Percentiles rank a stretch among this genome's conserved stretches.
These are phyloP conservation scores for Colletotrichum incanum DNA, from an alignment of 2,329 filamentous ascomycete genomes.

Conservation along the genomic window DNA sequence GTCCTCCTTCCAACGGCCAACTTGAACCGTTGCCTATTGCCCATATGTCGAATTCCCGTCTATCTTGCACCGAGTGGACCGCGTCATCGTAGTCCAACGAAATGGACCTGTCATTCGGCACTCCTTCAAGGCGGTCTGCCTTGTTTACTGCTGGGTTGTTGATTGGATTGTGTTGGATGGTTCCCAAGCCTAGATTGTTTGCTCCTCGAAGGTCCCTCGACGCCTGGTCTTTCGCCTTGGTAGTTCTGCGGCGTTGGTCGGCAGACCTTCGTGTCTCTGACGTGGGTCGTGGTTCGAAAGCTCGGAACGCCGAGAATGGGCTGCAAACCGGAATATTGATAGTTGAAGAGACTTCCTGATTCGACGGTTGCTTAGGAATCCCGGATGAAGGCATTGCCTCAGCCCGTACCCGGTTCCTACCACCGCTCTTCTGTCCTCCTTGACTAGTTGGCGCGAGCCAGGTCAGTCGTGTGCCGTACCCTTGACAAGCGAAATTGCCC, in stretches of 20 bases:
- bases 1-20: not conserved
- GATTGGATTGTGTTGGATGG: not conserved
- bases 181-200: not conserved
- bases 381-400: not conserved
- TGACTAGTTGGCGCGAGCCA: slow-evolving; percentile 14
- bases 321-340: not conserved
- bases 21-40: not conserved
- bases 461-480: slow-evolving; percentile 23
- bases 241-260: too few species aligned
- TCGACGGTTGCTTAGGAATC: not conserved
- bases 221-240: not conserved
- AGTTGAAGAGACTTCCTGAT: too few species aligned
- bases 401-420: not conserved
- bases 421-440: not conserved
- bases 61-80: not conserved
- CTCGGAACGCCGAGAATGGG: not conserved
- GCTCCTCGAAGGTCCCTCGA: not conserved
- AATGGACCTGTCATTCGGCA: not conserved
- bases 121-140: not conserved
- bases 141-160: too few species aligned
- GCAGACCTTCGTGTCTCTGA: not conserved
- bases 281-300: not conserved
- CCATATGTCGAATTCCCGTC: not conserved
- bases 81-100: not conserved
- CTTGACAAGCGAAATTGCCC: slow-evolving; percentile 23